These are phyloP conservation scores for Cajanus cajan DNA, from an alignment of 306 rosid species.

Conservation along the genomic window DNA sequence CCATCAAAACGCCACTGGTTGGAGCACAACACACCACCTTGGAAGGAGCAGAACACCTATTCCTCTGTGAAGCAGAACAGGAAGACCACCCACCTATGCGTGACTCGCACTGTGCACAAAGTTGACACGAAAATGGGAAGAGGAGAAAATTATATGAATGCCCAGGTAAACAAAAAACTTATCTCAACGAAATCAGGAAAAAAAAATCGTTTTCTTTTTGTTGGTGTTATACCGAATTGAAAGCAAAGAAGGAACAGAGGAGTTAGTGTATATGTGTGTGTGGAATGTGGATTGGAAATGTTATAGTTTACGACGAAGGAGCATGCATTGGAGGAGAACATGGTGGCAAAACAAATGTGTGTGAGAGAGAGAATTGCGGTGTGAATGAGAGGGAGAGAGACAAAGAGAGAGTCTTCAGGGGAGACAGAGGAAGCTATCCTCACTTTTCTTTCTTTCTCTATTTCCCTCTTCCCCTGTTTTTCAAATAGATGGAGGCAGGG, in stretches of 20 bases:
- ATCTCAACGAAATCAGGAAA: not conserved
- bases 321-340: constrained; percentile 49
- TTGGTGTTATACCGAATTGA: not conserved
- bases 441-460: not conserved
- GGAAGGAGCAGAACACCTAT: constrained; percentile 27
- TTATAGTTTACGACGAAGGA: constrained; percentile 22
- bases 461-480: constrained; percentile 12
- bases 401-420: constrained; percentile 10
- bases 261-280: not conserved
- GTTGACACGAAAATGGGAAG: not conserved
- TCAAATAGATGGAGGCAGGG: too few relatives aligned
- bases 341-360: constrained; percentile 39
- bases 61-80: constrained; percentile 38
- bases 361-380: constrained; percentile 41
- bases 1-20: constrained; percentile 53
- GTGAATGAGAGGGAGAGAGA: not conserved
- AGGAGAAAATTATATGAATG: not conserved
- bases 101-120: constrained; percentile 45
- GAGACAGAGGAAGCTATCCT: not conserved
- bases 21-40: constrained; percentile 52
- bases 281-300: constrained; percentile 16
- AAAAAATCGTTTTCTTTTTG: not conserved
- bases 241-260: not conserved
- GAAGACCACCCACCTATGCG: constrained; percentile 38
- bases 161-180: not conserved